Conservation (phyloP, 805 yeast genomes). For the Schwanniomyces yamadae region DNA sequence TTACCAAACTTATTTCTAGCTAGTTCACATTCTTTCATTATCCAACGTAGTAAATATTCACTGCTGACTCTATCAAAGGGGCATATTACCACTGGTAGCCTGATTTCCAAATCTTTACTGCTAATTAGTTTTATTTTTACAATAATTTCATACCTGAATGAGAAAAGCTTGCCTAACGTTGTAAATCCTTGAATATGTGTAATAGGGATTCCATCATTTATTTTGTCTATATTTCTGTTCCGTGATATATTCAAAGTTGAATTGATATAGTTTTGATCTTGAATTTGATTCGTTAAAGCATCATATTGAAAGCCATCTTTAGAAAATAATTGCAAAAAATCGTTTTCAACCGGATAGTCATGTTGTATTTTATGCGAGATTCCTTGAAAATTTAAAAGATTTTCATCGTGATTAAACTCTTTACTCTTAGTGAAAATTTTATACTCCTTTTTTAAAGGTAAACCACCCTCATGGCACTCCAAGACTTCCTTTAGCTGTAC, state of each 20-base stretch:
- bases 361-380: constrained; percentile 21
- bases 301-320: not conserved
- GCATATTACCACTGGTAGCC: constrained; percentile 53
- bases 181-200: constrained; percentile 53
- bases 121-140: constrained; percentile 49
- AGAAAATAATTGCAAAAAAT: constrained; percentile 27
- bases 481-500: constrained; percentile 53
- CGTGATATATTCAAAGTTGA: constrained; percentile 19
- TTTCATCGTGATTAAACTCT: constrained; percentile 20
- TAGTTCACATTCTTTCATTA: constrained; percentile 49
- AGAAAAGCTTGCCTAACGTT: constrained; percentile 48
- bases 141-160: constrained; percentile 50
- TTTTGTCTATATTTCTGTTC: constrained; percentile 21
- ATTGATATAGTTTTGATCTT: constrained; percentile 7
- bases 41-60: constrained; percentile 51
- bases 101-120: constrained; percentile 49
- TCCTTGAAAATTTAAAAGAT: constrained; percentile 27
- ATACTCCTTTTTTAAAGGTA: constrained; percentile 47
- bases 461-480: constrained; percentile 53
- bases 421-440: constrained; percentile 35
- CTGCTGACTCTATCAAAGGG: constrained; percentile 52
- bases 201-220: constrained; percentile 40
- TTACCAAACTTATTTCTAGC: constrained; percentile 41
- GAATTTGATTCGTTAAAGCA: constrained; percentile 5
- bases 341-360: constrained; percentile 35